phyloP scores from a whole-genome alignment of 768 basidiomycete genomes.

The Trametes maxima region DNA sequence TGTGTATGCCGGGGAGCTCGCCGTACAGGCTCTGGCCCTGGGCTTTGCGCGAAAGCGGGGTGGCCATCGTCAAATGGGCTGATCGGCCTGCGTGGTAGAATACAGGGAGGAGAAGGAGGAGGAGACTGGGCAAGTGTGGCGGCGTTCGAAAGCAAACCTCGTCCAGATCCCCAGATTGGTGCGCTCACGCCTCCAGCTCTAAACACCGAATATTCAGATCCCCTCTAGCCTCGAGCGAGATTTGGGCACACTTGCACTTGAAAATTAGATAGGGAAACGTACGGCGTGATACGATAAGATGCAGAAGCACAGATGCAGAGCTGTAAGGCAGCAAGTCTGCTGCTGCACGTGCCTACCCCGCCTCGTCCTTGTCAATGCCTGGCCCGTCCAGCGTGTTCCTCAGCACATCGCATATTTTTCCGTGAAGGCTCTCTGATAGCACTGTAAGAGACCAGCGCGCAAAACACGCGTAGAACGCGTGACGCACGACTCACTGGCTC shows the following conservation, averaged over 20 bases:
- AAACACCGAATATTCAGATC: no score
- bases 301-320: neutral
- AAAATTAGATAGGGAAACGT: neutral
- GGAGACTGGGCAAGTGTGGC: no score
- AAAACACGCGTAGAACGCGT: neutral
- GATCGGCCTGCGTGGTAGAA: no score
- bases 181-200: no score
- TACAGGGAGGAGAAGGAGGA: no score
- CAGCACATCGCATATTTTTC: slow-evolving; percentile 30
- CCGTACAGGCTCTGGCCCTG: slow-evolving; percentile 29
- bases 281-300: neutral
- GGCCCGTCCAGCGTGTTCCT: slow-evolving; percentile 30
- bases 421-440: slow-evolving; percentile 28
- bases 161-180: no score
- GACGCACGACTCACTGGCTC: slow-evolving; percentile 46
- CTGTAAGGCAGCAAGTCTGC: neutral
- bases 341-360: slow-evolving; percentile 10
- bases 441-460: neutral
- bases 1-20: slow-evolving; percentile 68
- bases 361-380: slow-evolving; percentile 23
- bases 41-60: slow-evolving; percentile 5
- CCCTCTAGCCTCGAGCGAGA: no score
- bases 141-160: no score
- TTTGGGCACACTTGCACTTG: no score
- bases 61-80: neutral